Evolutionary conservation across 1,139 yeast genomes (phyloP).

Genomic region (Saccharomyces hybrid): DNA sequence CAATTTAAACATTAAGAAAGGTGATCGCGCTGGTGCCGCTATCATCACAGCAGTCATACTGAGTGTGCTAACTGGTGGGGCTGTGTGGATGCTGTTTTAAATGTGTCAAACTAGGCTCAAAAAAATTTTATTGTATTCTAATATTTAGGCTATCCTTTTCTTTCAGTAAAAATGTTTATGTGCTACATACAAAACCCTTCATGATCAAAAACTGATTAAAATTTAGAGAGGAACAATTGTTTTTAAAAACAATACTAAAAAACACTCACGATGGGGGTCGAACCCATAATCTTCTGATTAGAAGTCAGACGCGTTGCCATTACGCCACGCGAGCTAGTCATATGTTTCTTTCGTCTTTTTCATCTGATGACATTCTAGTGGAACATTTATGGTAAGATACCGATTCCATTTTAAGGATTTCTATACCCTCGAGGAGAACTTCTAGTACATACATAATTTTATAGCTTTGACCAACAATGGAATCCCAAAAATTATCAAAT

Average conservation of each 20-base stretch:
- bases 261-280: conserved; percentile 53
- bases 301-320: conserved; percentile 58
- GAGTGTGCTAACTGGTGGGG: conserved; percentile 49
- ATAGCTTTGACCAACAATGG: too few species aligned
- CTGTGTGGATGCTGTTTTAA: conserved; percentile 63
- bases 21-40: conserved; percentile 83
- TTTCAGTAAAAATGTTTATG: background rate
- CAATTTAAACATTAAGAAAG: conserved; percentile 41
- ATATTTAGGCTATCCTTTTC: background rate
- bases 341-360: too few species aligned
- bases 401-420: too few species aligned
- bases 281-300: conserved; percentile 53
- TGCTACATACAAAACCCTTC: background rate
- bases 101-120: background rate
- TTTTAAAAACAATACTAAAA: conserved; percentile 1
- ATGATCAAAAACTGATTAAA: background rate
- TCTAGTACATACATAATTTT: too few species aligned
- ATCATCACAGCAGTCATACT: conserved; percentile 71
- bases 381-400: too few species aligned
- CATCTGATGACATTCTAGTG: too few species aligned
- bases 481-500: too few species aligned
- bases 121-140: background rate
- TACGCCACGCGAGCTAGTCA: conserved; percentile 39
- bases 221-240: background rate
- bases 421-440: too few species aligned